Conservation (phyloP, 306 rosid genomes). For the Glycine soja region DNA sequence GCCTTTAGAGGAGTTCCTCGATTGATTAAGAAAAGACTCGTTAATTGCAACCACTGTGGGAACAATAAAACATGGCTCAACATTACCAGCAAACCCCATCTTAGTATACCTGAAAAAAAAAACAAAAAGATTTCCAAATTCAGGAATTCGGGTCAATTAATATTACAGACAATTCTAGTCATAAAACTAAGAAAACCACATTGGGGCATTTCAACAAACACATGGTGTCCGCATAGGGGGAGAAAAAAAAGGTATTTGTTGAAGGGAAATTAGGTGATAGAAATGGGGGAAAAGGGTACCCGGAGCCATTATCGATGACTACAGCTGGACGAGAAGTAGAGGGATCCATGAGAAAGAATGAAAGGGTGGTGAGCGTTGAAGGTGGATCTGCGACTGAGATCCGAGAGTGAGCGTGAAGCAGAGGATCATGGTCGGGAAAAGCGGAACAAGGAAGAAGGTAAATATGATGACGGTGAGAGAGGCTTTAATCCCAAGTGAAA, state of each 20-base stretch:
- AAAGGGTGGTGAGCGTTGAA: slow-evolving; percentile 23
- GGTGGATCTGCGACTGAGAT: slow-evolving; percentile 88
- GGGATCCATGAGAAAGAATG: slow-evolving; percentile 77
- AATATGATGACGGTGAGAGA: slow-evolving; percentile 53
- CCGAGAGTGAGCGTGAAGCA: slow-evolving; percentile 57
- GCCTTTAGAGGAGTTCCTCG: slow-evolving; percentile 75
- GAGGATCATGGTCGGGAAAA: slow-evolving; percentile 76
- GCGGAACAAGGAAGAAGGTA: not conserved
- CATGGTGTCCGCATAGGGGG: slow-evolving; percentile 5
- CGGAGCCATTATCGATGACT: slow-evolving; percentile 96
- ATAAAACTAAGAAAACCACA: not conserved
- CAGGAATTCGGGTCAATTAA: not conserved
- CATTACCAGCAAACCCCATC: slow-evolving; percentile 98
- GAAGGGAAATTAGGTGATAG: no score
- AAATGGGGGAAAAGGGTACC: slow-evolving; percentile 56
- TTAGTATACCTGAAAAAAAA: slow-evolving; percentile 76
- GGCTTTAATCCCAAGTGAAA: slow-evolving; percentile 83
- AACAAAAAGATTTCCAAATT: not conserved
- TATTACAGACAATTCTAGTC: not conserved
- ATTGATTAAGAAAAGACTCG: slow-evolving; percentile 84
- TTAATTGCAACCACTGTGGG: slow-evolving; percentile 93
- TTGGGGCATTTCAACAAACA: slow-evolving; percentile 54
- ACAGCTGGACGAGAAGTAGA: slow-evolving; percentile 95
- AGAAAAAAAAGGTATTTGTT: not conserved
- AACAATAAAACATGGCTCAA: slow-evolving; percentile 89